Evolutionary conservation across 2,329 filamentous ascomycete genomes (phyloP).

Genomic region (Paramyrothecium sp.): DNA sequence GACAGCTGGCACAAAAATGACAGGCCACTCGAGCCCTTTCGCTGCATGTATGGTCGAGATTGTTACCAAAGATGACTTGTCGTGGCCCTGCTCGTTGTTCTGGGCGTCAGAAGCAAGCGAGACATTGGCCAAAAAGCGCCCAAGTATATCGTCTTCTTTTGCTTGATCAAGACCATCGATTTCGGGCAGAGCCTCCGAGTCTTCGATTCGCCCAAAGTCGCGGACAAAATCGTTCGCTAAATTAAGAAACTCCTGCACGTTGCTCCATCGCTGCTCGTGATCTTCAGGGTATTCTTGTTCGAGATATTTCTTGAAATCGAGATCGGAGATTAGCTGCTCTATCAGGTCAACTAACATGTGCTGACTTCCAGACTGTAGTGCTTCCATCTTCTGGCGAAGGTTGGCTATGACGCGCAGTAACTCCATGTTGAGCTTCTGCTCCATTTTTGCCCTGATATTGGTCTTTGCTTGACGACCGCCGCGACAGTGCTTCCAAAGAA

Average conservation of each 20-base stretch:
- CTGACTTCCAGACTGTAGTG: conserved; percentile 22
- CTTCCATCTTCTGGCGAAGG: conserved; percentile 26
- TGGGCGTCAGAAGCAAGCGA: conserved; percentile 80
- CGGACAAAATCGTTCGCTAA: conserved; percentile 72
- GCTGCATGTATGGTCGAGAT: conserved; percentile 96
- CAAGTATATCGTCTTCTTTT: conserved; percentile 62
- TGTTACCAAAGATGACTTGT: conserved; percentile 66
- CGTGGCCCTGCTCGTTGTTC: conserved; percentile 56
- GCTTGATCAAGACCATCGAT: conserved; percentile 72
- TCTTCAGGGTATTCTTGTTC: conserved; percentile 70
- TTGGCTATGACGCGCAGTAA: conserved; percentile 42
- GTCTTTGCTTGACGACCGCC: conserved; percentile 46
- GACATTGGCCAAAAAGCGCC: conserved; percentile 85
- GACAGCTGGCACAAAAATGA: conserved; percentile 88
- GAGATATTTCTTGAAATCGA: conserved; percentile 74
- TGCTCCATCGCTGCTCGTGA: conserved; percentile 78
- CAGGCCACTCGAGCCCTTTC: conserved; percentile 94
- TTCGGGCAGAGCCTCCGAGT: conserved; percentile 57
- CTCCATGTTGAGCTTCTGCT: conserved; percentile 51
- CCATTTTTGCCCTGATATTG: conserved; percentile 47
- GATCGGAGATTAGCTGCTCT: conserved; percentile 56
- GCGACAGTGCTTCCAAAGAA: conserved; percentile 59
- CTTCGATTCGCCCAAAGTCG: conserved; percentile 40
- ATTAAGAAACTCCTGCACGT: conserved; percentile 82
- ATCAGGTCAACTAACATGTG: conserved; percentile 46